These are phyloP conservation scores for Hypholoma fasciculare DNA, from an alignment of 768 basidiomycete genomes.

Conservation along the genomic window DNA sequence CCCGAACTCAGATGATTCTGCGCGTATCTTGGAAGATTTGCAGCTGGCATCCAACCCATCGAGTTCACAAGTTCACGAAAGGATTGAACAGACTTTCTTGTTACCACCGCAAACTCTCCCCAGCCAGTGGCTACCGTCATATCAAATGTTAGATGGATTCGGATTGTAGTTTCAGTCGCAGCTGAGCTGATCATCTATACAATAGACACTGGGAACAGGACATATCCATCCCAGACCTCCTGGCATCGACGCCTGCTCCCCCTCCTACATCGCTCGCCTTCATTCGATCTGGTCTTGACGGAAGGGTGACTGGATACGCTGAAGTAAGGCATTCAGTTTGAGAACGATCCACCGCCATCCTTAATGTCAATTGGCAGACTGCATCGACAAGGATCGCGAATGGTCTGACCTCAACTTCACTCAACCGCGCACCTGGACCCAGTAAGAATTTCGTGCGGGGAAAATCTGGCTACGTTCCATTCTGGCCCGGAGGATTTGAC, in stretches of 20 bases:
- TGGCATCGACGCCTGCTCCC: conserved; percentile 66
- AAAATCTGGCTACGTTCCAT: conserved; percentile 91
- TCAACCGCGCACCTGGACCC: conserved; percentile 82
- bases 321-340: conserved; percentile 52
- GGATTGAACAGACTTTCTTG: conserved; percentile 77
- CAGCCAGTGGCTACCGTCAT: conserved; percentile 70
- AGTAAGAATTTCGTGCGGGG: conserved; percentile 86
- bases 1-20: conserved; percentile 40
- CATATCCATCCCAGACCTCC: conserved; percentile 60
- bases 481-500: conserved; percentile 92
- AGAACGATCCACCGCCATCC: neutral
- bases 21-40: conserved; percentile 50
- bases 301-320: conserved; percentile 75
- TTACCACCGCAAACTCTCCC: conserved; percentile 68
- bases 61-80: conserved; percentile 55
- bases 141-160: conserved; percentile 71
- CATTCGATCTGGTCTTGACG: conserved; percentile 76
- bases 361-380: conserved; percentile 38
- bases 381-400: conserved; percentile 56
- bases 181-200: conserved; percentile 17
- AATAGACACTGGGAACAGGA: conserved; percentile 72
- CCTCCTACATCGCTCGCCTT: conserved; percentile 76
- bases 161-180: conserved; percentile 6
- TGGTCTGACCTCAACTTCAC: conserved; percentile 81
- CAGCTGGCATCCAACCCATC: conserved; percentile 59